phyloP scores from a whole-genome alignment of 331 rosid genomes.

The Pyrus hybrid region DNA sequence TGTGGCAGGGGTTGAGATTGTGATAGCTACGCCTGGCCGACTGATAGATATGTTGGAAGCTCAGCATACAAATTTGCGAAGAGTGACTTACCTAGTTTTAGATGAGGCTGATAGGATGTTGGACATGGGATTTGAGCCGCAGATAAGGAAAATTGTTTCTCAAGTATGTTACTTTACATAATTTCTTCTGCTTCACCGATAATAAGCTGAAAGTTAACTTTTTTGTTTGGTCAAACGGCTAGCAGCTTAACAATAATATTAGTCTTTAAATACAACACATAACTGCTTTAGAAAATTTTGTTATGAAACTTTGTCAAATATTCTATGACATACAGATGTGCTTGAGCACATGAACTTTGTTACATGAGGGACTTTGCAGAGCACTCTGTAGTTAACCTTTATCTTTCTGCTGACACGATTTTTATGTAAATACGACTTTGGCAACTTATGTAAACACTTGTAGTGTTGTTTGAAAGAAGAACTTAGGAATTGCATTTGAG shows the following conservation, averaged over 20 bases:
- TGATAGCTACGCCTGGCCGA: constrained; percentile 97
- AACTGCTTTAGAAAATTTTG: neutral
- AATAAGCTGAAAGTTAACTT: neutral
- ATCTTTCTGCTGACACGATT: neutral
- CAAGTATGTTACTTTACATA: constrained; percentile 42
- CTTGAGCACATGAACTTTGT: neutral
- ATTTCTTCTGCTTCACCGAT: neutral
- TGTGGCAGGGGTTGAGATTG: constrained; percentile 79
- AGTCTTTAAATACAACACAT: neutral
- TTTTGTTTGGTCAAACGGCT: neutral
- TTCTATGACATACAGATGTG: neutral
- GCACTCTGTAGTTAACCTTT: neutral
- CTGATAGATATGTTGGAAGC: constrained; percentile 98
- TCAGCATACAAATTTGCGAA: constrained; percentile 70
- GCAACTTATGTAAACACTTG: neutral
- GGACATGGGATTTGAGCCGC: constrained; percentile 99
- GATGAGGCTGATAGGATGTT: constrained; percentile 99
- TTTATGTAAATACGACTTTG: neutral
- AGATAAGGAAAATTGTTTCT: constrained; percentile 71
- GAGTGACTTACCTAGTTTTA: constrained; percentile 91
- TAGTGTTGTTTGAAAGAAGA: neutral
- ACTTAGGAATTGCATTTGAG: constrained; percentile 10
- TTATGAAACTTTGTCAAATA: neutral
- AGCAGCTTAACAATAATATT: neutral
- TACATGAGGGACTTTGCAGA: neutral